A percentile compares a stretch with the other conserved stretches of the same genome.
These are phyloP conservation scores for Aspergillus caelatus DNA, from an alignment of 2,329 filamentous ascomycete species.

Conservation along the genomic window DNA sequence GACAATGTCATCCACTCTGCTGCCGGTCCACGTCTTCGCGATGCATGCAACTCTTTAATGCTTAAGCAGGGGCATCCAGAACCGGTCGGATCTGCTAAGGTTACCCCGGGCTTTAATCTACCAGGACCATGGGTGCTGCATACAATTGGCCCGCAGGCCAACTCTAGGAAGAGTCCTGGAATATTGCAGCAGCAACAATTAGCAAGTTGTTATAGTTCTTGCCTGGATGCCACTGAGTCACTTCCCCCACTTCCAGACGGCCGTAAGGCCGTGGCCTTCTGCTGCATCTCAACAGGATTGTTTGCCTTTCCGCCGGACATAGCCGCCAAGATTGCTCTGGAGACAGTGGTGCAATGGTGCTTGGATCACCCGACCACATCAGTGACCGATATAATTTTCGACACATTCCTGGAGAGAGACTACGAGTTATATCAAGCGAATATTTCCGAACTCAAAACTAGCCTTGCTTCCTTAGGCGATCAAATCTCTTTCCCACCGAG, in stretches of 20 bases:
- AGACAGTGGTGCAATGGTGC: constrained; percentile 20
- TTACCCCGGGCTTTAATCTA: constrained; percentile 24
- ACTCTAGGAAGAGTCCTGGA: background rate
- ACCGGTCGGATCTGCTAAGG: constrained; percentile 16
- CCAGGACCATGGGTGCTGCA: constrained; percentile 21
- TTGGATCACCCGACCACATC: constrained; percentile 13
- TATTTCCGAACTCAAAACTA: background rate
- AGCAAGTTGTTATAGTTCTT: constrained; percentile 21
- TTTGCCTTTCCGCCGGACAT: constrained; percentile 25
- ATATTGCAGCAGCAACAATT: constrained; percentile 17
- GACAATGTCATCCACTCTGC: constrained; percentile 29
- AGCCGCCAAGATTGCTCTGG: constrained; percentile 21
- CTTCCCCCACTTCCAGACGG: constrained; percentile 18
- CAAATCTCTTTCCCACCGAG: background rate
- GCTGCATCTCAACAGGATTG: constrained; percentile 28
- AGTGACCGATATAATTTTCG: constrained; percentile 26
- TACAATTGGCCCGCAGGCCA: constrained; percentile 26
- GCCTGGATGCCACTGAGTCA: constrained; percentile 16
- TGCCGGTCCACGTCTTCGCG: constrained; percentile 25
- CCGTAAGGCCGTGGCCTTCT: constrained; percentile 23
- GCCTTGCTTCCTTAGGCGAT: background rate
- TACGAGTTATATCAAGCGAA: constrained; percentile 16
- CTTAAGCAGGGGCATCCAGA: constrained; percentile 13
- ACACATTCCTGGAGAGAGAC: constrained; percentile 24
- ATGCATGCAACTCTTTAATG: constrained; percentile 23